Evolutionary conservation across 768 basidiomycete genomes (phyloP), one percentile per base, ranked within the genome.

Genomic region (Boletus subcaerulescens): DNA sequence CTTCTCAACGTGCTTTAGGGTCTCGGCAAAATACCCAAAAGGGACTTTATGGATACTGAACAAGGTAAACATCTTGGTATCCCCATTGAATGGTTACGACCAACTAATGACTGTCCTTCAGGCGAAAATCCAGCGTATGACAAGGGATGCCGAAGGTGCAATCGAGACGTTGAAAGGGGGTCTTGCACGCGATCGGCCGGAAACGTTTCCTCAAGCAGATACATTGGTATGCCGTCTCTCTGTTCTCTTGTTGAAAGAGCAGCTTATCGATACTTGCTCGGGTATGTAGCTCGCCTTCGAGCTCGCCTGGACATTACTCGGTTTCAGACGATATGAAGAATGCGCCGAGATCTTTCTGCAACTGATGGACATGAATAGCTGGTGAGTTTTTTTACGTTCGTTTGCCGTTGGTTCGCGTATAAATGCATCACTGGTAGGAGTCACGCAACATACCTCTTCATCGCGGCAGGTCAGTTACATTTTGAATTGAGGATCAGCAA

Each of bases 121-220:
- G 86, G 88, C 86, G 4, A 90, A 89, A 63, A 82, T 90, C 17
- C 70, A 83, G 51, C 84, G 89, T 81, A 86, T 91, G 85, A 78
- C 82, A 1, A 68, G 77, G 47, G 79, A 91, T 59, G 73, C 85
- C 0, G 74, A 80, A n/a, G 80, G 77, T 9, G 87, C 91, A 1
- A 90, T 91, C 24, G 64, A 71, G 18, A 80, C 84, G 2, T 70
- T 92, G 17, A 77, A 79, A 61, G 76, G 73, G 13, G 87, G 86
- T 4, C 71, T 92, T 35, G 72, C 74, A 22, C 76, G 80, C 0
- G 78, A 76, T n/a, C 72, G 80, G 14, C 57, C 62, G 31, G 76
- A 81, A 57, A 74, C 76, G 0, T 91, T 91, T 65, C 76, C 73
- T 17, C 87, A 91, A 65, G 89, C 86, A 1, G 88, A 91, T 65